Percentiles rank a stretch among this genome's conserved stretches.
phyloP scores from a whole-genome alignment of 306 rosid genomes.

The Cucumis cinereus region DNA sequence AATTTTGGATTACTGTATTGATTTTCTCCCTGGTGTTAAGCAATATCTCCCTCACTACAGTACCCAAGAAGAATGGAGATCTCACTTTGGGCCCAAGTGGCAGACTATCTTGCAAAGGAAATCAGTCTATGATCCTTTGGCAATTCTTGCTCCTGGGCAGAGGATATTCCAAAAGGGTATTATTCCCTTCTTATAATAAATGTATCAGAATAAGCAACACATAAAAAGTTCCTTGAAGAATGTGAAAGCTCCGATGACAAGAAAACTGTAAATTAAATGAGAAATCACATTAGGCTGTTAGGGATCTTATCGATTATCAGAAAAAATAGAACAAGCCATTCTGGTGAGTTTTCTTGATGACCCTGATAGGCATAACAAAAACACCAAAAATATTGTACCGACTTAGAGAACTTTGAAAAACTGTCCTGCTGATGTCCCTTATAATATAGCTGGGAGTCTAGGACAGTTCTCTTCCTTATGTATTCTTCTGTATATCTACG shows the following conservation, averaged over 20 bases:
- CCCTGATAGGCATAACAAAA: neutral
- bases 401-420: neutral
- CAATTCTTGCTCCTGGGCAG: constrained; percentile 91
- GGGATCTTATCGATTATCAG: constrained; percentile 7
- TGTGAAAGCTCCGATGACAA: constrained; percentile 4
- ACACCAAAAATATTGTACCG: neutral
- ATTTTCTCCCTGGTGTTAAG: constrained; percentile 40
- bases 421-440: neutral
- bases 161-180: constrained; percentile 68
- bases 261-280: constrained; percentile 7
- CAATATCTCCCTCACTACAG: constrained; percentile 80
- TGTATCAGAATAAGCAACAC: neutral
- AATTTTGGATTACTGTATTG: constrained; percentile 43
- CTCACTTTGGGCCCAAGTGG: constrained; percentile 77
- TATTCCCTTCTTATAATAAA: constrained; percentile 16
- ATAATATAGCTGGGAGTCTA: neutral
- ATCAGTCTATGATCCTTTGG: constrained; percentile 66
- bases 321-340: neutral
- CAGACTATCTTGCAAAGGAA: constrained; percentile 44
- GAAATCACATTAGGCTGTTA: constrained; percentile 9
- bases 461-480: neutral
- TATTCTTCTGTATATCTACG: neutral
- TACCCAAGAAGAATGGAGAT: constrained; percentile 59
- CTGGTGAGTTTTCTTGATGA: neutral
- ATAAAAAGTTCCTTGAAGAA: neutral